These are phyloP conservation scores for Cardamine chenopodiifolia DNA, from an alignment of 345 rosid species.

Conservation along the genomic window DNA sequence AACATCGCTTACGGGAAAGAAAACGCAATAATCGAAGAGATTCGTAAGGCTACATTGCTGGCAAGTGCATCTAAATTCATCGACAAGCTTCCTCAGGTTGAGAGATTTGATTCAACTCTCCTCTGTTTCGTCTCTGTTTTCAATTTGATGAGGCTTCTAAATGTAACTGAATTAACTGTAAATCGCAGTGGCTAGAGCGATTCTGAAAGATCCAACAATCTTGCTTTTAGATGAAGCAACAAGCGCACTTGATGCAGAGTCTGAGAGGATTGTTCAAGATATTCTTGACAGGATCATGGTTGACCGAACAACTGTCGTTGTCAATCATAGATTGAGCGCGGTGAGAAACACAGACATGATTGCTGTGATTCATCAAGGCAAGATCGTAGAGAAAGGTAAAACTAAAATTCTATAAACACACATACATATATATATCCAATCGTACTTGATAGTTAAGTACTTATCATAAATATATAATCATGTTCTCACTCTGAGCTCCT, in stretches of 20 bases:
- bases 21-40: slow-evolving; percentile 56
- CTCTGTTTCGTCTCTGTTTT: slow-evolving; percentile 23
- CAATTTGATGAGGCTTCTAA: background rate
- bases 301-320: slow-evolving; percentile 61
- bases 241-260: slow-evolving; percentile 76
- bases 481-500: slow-evolving; percentile 73
- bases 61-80: slow-evolving; percentile 70
- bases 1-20: slow-evolving; percentile 67
- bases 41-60: slow-evolving; percentile 57
- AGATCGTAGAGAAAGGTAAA: slow-evolving; percentile 64
- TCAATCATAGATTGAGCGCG: slow-evolving; percentile 66
- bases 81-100: slow-evolving; percentile 65
- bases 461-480: slow-evolving; percentile 36
- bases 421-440: background rate
- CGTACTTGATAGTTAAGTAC: slow-evolving; percentile 1
- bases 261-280: slow-evolving; percentile 63
- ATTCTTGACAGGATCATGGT: slow-evolving; percentile 66
- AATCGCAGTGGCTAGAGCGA: slow-evolving; percentile 67
- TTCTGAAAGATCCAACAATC: slow-evolving; percentile 66
- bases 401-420: background rate
- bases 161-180: slow-evolving; percentile 31
- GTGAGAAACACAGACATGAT: slow-evolving; percentile 60
- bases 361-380: slow-evolving; percentile 62
- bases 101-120: background rate
- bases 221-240: slow-evolving; percentile 77